Evolutionary conservation across 176 grass and related monocot species (phyloP).

Genomic region (Paspalum vaginatum): DNA sequence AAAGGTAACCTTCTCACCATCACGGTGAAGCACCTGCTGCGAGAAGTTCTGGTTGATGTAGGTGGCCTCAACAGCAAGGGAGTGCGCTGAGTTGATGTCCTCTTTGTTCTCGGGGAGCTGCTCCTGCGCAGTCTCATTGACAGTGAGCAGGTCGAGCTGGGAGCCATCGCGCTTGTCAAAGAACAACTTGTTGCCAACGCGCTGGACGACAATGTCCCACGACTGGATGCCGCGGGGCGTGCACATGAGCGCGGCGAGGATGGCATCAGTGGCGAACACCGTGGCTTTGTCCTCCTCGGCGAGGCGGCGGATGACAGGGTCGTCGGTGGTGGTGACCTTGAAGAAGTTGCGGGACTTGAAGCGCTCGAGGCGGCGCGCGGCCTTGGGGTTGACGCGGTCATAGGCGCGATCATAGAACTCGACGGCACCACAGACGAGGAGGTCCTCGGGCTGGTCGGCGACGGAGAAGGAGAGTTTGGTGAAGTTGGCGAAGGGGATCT

Average conservation of each 20-base stretch:
- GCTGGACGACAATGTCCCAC: conserved; percentile 86
- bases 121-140: conserved; percentile 84
- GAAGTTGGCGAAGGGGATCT: conserved; percentile 92
- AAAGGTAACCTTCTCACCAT: conserved; percentile 77
- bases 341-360: conserved; percentile 81
- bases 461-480: conserved; percentile 87
- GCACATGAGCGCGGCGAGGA: conserved; percentile 78
- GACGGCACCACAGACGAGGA: conserved; percentile 69
- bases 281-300: conserved; percentile 82
- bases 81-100: conserved; percentile 76
- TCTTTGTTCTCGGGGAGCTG: conserved; percentile 79
- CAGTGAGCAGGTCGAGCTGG: conserved; percentile 76
- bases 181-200: conserved; percentile 89
- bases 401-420: conserved; percentile 72
- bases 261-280: conserved; percentile 76
- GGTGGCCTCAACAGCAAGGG: conserved; percentile 73
- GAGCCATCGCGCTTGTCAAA: conserved; percentile 86
- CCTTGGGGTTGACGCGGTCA: conserved; percentile 84
- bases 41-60: conserved; percentile 96
- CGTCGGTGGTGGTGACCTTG: conserved; percentile 83
- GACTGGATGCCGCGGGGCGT: conserved; percentile 70
- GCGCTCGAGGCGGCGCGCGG: conserved; percentile 69
- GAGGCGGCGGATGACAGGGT: conserved; percentile 80
- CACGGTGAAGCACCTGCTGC: conserved; percentile 64
- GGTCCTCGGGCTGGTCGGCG: conserved; percentile 73